Base-by-base conservation (phyloP, 2,329 filamentous ascomycete genomes). In the Exophiala sp. region DNA sequence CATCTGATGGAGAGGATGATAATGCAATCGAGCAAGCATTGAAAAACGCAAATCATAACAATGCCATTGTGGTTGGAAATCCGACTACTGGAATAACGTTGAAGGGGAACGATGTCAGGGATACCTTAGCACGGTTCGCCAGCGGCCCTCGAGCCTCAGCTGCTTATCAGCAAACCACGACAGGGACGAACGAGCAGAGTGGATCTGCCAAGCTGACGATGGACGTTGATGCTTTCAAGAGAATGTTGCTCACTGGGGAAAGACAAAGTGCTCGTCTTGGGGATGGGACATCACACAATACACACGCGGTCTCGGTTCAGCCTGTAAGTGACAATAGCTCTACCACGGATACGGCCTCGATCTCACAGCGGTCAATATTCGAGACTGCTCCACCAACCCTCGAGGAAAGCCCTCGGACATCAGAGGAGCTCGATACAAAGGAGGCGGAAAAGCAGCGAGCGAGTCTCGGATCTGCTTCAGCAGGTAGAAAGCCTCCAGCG, bases 171-270 rank as follows among this genome's bases (percentile, higher is more conserved):
- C 33, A 50, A 16, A 16, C 20, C 9, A n/a, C 35, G n/a, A 14
- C 41, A 5, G 44, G 44, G 14, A 41, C 12, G 34, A 52, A 55
- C 38, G 50, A 58, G 21, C 40, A 43, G 38, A 20, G 39, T 57
- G 61, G 54, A 12, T 63, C 60, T 52, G 59, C 62, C 44, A 72
- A 67, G 65, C 68, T 67, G 35, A 78, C 82, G 0, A 71, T 92
- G 59, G 87, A 94, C 65, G 89, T 92, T 1, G 84, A 89, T 65
- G 84, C 88, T 6, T 94, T 94, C 72, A 85, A 85, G 65, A 80
- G 85, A 55, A 72, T 94, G 57, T 77, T 94, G 44, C 76, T 94
- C 72, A 94, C 88, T 0, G 89, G 89, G 16, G 82, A 84, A 63
- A 67, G 80, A 34, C 78, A 72, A 39, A 57, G 68, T 41, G 53